Conservation (phyloP, 2,329 filamentous ascomycete genomes). For the Camillea tinctor region DNA sequence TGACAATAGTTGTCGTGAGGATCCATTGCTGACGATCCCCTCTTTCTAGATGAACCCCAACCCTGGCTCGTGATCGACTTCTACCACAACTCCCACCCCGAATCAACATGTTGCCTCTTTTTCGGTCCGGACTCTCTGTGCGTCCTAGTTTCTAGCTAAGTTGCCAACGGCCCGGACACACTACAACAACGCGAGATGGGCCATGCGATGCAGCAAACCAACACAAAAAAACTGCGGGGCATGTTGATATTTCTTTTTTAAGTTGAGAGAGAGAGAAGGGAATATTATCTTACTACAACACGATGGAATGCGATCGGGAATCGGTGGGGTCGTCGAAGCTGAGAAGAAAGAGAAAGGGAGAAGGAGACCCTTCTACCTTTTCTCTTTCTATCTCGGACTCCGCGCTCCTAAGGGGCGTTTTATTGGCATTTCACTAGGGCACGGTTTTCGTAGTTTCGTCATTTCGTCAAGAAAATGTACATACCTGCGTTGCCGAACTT, state of each 20-base stretch:
- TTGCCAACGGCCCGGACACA: neutral
- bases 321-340: neutral
- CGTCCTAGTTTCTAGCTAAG: neutral
- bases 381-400: neutral
- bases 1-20: too few species aligned
- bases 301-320: neutral
- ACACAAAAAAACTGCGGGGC: neutral
- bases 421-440: neutral
- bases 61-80: constrained; percentile 35
- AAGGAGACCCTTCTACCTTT: neutral
- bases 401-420: neutral
- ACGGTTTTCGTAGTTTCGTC: neutral
- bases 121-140: neutral
- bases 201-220: neutral
- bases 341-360: neutral
- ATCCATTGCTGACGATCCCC: too few species aligned
- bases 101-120: neutral
- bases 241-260: neutral
- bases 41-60: constrained; percentile 41
- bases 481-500: neutral
- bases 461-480: neutral
- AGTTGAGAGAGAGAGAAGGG: neutral
- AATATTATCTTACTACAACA: neutral
- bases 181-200: neutral
- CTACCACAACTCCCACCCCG: neutral